phyloP scores from a whole-genome alignment of 768 basidiomycete species.

The Tremella fuciformis region DNA sequence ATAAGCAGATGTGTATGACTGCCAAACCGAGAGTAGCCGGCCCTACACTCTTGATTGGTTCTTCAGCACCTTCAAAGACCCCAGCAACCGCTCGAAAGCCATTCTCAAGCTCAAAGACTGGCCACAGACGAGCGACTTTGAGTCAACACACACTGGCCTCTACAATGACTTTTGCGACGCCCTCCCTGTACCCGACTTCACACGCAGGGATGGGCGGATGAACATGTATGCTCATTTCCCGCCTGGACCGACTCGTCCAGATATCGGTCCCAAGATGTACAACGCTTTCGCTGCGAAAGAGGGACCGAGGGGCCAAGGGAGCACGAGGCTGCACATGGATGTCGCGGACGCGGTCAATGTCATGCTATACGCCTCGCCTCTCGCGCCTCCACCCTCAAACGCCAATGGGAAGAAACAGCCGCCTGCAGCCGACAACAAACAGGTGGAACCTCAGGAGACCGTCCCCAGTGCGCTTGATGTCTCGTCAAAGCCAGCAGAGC shows the following conservation, averaged over 20 bases:
- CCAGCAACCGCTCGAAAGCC: conserved; percentile 55
- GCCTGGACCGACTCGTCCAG: conserved; percentile 30
- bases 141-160: conserved; percentile 73
- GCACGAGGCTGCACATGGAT: conserved; percentile 85
- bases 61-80: conserved; percentile 72
- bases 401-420: not conserved
- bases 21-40: conserved; percentile 67
- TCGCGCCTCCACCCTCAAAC: conserved; percentile 29
- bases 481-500: not conserved
- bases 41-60: conserved; percentile 70
- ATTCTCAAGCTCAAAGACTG: conserved; percentile 88
- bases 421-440: not conserved
- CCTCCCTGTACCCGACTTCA: conserved; percentile 83
- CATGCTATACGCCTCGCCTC: conserved; percentile 69
- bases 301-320: conserved; percentile 5
- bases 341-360: conserved; percentile 89
- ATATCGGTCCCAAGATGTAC: conserved; percentile 85
- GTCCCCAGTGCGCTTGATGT: not conserved
- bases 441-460: not conserved
- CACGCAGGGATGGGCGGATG: conserved; percentile 80
- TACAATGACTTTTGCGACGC: conserved; percentile 79
- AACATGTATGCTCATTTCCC: conserved; percentile 76
- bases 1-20: conserved; percentile 71
- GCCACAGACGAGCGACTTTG: conserved; percentile 85
- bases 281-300: conserved; percentile 63